Conservation (phyloP, 805 yeast genomes). For the Peterozyma xylosa region DNA sequence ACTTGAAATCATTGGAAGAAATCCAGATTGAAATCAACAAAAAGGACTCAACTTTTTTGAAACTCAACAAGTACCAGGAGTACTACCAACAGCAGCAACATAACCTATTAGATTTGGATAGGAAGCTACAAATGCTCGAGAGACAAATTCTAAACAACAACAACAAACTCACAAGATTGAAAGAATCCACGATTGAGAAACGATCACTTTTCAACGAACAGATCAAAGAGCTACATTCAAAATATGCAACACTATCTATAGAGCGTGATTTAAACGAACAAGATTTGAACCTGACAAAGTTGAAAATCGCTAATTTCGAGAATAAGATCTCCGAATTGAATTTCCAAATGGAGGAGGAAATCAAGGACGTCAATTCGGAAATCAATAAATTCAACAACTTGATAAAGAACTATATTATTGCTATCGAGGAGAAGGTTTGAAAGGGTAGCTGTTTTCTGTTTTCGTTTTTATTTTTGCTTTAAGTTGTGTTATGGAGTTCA, state of each 20-base stretch:
- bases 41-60: constrained; percentile 31
- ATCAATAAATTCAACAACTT: constrained; percentile 48
- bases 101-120: constrained; percentile 29
- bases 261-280: constrained; percentile 41
- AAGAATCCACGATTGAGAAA: constrained; percentile 36
- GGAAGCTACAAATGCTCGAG: constrained; percentile 38
- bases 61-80: constrained; percentile 31
- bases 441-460: too few species aligned
- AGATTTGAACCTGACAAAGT: constrained; percentile 39
- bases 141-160: constrained; percentile 40
- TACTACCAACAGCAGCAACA: constrained; percentile 28
- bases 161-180: constrained; percentile 38
- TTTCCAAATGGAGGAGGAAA: constrained; percentile 42
- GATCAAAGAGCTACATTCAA: constrained; percentile 33
- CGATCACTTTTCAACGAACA: constrained; percentile 31
- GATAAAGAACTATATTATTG: constrained; percentile 42
- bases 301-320: constrained; percentile 36
- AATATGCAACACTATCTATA: constrained; percentile 39
- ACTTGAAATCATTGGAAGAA: constrained; percentile 40
- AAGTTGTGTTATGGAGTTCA: too few species aligned
- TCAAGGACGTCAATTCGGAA: constrained; percentile 44
- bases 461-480: too few species aligned
- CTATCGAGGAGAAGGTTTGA: constrained; percentile 31
- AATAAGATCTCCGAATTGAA: constrained; percentile 29
- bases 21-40: constrained; percentile 35